Evolutionary conservation across 306 rosid genomes (phyloP), one percentile per base, ranked within the genome.

Genomic region (Castanea mollissima): DNA sequence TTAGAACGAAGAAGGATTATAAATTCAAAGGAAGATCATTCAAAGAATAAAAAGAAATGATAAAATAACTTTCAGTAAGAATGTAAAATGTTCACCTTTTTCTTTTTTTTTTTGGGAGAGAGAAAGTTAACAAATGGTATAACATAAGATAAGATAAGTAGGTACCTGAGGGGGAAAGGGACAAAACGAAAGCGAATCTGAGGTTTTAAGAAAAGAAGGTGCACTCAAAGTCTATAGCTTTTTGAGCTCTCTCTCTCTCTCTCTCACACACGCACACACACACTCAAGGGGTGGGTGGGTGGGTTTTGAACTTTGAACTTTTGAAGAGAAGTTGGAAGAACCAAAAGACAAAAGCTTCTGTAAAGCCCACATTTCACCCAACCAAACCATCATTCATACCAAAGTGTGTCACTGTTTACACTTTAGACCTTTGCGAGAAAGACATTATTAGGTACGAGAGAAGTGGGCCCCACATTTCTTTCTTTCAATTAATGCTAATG

Each of bases 181-280:
- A 87, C 89, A 84, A 44, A 78, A 85, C 76, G 85, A 90, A 80
- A 92, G 85, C 79, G 88, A 90, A 86, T 74, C 90, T 73, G 83
- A 77, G 80, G 83, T 82, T 41, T 41, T 83, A 72, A 83, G 16
- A 83, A 87, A 78, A 79, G 55, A 83, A 79, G 88, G 81, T 83
- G 89, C 74, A 79, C 51, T 76, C 35, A 6, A 38, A 41, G 46
- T 41, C 46, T 6, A 35, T 1, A 74, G 80, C 86, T 89, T 92
- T 77, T 86, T 75, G 54, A 12, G 16, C 15, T 3, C 15, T 49
- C 54, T 10, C 54, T 49, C 54, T 41, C 46, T 35, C 44, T 38
- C 10, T 38, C 44, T 38, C 44, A 0, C 10, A 1, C 44, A 0
- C 1, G 0, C 35, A 0, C 38, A 34, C 38, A 35, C 41, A 7